Evolutionary conservation across 2,329 filamentous ascomycete species (phyloP).

Genomic region (Xylariaceae sp.): DNA sequence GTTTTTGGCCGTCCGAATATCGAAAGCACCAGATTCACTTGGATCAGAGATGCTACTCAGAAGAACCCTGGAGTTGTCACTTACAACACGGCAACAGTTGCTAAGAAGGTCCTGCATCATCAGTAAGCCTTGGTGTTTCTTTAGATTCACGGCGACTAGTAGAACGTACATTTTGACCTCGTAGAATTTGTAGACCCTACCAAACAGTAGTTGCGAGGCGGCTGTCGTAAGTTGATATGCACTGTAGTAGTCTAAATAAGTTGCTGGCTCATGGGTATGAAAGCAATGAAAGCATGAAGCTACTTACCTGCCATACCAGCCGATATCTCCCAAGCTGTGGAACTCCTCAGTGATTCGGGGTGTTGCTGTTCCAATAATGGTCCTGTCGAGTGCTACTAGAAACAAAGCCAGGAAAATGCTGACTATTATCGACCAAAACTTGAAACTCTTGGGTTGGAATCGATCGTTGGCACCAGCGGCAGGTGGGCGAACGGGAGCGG

Average conservation of each 20-base stretch:
- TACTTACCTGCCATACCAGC: slow-evolving; percentile 56
- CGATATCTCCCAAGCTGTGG: slow-evolving; percentile 57
- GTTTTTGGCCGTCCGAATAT: too few relatives aligned
- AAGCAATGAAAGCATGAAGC: too few relatives aligned
- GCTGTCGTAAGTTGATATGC: slow-evolving; percentile 60
- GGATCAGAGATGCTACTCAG: too few relatives aligned
- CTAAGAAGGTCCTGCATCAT: slow-evolving; percentile 41
- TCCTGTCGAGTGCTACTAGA: slow-evolving; percentile 55
- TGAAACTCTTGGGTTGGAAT: slow-evolving; percentile 51
- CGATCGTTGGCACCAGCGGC: slow-evolving; percentile 34
- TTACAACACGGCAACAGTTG: slow-evolving; percentile 46
- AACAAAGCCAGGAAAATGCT: slow-evolving; percentile 56
- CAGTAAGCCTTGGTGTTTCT: slow-evolving; percentile 4
- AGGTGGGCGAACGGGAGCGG: not conserved
- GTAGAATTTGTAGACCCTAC: slow-evolving; percentile 54
- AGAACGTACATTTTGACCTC: slow-evolving; percentile 43
- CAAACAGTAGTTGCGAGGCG: slow-evolving; percentile 53
- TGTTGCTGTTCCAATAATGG: slow-evolving; percentile 55
- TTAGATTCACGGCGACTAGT: not conserved
- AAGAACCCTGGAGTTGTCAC: too few relatives aligned
- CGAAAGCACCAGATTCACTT: too few relatives aligned
- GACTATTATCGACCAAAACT: slow-evolving; percentile 54
- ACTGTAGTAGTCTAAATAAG: too few relatives aligned
- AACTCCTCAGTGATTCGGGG: slow-evolving; percentile 57
- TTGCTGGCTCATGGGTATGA: too few relatives aligned